Evolutionary conservation across 495 filamentous ascomycete genomes (phyloP).

Genomic region (Lasiosphaeriaceae sp.): DNA sequence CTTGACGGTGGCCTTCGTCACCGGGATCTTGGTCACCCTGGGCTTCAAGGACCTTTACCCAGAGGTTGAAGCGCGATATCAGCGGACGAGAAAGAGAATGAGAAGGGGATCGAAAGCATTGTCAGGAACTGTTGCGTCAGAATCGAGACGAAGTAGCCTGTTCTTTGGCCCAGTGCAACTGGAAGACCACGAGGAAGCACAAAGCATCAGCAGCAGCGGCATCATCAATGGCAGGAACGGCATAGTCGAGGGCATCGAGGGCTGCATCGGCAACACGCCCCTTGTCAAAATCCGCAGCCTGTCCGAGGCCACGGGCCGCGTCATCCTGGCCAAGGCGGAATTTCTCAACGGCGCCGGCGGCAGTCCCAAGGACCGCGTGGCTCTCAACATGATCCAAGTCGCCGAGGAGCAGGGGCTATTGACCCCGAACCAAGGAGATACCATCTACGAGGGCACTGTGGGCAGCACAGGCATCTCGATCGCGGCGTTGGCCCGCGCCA

Average conservation of each 20-base stretch:
- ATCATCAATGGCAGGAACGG: neutral
- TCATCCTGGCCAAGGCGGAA: constrained; percentile 93
- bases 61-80: constrained; percentile 60
- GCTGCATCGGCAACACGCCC: constrained; percentile 91
- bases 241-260: constrained; percentile 73
- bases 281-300: constrained; percentile 83
- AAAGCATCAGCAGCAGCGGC: constrained; percentile 8
- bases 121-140: neutral
- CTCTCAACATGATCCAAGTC: constrained; percentile 78
- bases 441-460: constrained; percentile 95
- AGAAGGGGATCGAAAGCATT: neutral
- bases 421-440: constrained; percentile 77
- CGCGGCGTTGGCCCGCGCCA: constrained; percentile 79
- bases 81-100: constrained; percentile 31
- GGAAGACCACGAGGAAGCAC: constrained; percentile 45
- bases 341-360: constrained; percentile 94
- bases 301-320: constrained; percentile 86
- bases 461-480: constrained; percentile 93
- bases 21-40: constrained; percentile 67
- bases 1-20: constrained; percentile 65
- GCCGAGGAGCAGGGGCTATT: constrained; percentile 79
- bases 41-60: constrained; percentile 73
- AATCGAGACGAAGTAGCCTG: constrained; percentile 27
- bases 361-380: constrained; percentile 93
- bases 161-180: constrained; percentile 46